Conservation (phyloP, 1,284 basidiomycete genomes). For the Peniophora sp. region DNA sequence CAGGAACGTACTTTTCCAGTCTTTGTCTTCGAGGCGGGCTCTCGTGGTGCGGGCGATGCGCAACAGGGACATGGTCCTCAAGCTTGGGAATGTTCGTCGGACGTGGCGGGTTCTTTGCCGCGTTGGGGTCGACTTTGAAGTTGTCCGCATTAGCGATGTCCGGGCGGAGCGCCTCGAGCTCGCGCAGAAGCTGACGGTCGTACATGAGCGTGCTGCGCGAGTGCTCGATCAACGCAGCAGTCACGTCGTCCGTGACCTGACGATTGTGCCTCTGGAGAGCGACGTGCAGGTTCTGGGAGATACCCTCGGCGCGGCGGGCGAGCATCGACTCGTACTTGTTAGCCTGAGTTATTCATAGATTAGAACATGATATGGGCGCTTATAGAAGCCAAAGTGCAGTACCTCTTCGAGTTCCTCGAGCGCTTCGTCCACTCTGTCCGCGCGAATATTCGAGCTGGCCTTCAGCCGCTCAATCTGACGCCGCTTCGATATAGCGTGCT, state of each 20-base stretch:
- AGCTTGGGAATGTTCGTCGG: conserved; percentile 55
- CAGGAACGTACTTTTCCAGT: not conserved
- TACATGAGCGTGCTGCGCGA: conserved; percentile 86
- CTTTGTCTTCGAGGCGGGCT: too few relatives aligned
- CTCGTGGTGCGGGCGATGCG: not conserved
- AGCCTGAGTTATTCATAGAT: conserved; percentile 41
- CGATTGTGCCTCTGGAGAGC: conserved; percentile 78
- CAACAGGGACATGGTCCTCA: conserved; percentile 40
- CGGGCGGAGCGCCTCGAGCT: conserved; percentile 76
- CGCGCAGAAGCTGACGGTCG: conserved; percentile 79
- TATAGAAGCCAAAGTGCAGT: conserved; percentile 9
- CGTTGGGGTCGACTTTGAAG: conserved; percentile 45
- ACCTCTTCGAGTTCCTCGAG: conserved; percentile 93
- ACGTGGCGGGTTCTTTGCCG: conserved; percentile 43
- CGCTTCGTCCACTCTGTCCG: conserved; percentile 86
- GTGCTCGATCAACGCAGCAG: conserved; percentile 82
- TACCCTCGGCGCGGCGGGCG: conserved; percentile 75
- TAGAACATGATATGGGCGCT: conserved; percentile 10
- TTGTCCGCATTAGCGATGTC: conserved; percentile 63
- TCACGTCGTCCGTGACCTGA: conserved; percentile 84
- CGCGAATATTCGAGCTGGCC: conserved; percentile 79
- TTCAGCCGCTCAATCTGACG: conserved; percentile 86
- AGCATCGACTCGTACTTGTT: conserved; percentile 81
- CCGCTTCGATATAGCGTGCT: conserved; percentile 86
- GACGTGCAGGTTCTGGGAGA: conserved; percentile 84